A percentile compares a stretch with the other conserved stretches of the same genome.
These are phyloP conservation scores for Handroanthus guayacan DNA, from an alignment of 257 asterid genomes.

Conservation along the genomic window DNA sequence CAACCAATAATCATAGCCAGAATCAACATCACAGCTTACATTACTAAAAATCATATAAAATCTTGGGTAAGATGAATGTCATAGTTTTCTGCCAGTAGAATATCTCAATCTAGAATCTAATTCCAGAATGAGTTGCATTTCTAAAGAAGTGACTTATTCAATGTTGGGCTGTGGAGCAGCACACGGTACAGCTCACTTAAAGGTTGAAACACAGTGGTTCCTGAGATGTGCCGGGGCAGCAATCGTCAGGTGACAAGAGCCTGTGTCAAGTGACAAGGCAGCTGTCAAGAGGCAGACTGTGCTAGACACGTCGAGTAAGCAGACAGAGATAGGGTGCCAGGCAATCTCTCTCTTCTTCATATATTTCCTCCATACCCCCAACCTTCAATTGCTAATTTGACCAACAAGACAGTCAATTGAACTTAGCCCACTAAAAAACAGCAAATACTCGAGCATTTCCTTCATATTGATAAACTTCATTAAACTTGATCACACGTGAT, in stretches of 20 bases:
- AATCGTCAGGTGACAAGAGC: too few species aligned
- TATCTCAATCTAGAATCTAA: background rate
- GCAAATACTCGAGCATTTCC: conserved; percentile 1
- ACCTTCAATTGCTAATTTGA: conserved; percentile 1
- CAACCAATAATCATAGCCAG: conserved; percentile 11
- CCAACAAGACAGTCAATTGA: background rate
- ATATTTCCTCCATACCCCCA: background rate
- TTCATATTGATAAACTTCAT: conserved; percentile 22
- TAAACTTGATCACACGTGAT: conserved; percentile 1
- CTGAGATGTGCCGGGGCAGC: too few species aligned
- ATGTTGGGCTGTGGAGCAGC: background rate
- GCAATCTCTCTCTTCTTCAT: background rate
- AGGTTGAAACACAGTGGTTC: too few species aligned
- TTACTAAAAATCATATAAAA: conserved; percentile 6
- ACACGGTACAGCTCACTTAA: too few species aligned
- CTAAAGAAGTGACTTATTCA: conserved; percentile 13
- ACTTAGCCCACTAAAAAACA: conserved; percentile 11
- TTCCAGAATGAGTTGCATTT: background rate
- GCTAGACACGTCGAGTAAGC: too few species aligned
- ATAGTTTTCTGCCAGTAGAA: conserved; percentile 5
- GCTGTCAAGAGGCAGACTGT: too few species aligned
- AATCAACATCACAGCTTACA: conserved; percentile 14
- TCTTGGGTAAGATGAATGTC: conserved; percentile 1
- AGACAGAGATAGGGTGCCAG: too few species aligned
- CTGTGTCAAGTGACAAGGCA: too few species aligned